Evolutionary conservation across 2,329 filamentous ascomycete species (phyloP), one percentile per base, ranked within the genome.

Genomic region (Blastomyces percursus): DNA sequence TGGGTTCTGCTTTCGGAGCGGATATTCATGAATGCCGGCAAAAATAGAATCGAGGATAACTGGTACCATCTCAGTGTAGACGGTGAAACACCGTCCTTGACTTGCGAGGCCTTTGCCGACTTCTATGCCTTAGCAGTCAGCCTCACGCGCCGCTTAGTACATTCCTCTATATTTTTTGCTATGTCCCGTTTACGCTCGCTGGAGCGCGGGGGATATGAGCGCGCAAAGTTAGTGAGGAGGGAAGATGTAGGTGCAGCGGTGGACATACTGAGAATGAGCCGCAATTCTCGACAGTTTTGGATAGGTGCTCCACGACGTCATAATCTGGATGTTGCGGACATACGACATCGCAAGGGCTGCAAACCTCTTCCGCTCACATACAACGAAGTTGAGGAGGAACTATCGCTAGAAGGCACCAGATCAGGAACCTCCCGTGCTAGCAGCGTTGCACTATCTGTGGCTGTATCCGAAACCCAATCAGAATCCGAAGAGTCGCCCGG

Each of bases 81-180:
- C 60, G 69, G 69, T 3, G 80, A 83, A 62, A 78, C 78, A 2
- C 91, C 91, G 0, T 84, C 87, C 0, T 83, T 96, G 27, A 86
- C 88, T 67, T 83, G 86, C 7, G 91, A 89, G 1, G 86, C 89
- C 0, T 81, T 95, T n/a, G 81, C 84, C 5, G 90, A 94, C 67
- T 87, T 96, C 54, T 81, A 91, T 69, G 82, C 83, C 9, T 74
- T 96, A 1, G 79, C 82, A 0, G 72, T 88, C 1, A 88, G 83
- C 61, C 67, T 94, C 16, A 92, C 89, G 0, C 84, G 83, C 63
- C 82, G 89, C 14, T 75, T 96, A 1, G 78, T 94, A 1, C 84
- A 89, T 56, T 84, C 88, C 0, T 79, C 84, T 0, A 76, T 94
- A 0, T 88, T 87, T 68, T 83, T 90, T 63, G 84, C 87, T n/a